Conservation (phyloP, 495 filamentous ascomycete genomes). For the Penicillium subrubescens region DNA sequence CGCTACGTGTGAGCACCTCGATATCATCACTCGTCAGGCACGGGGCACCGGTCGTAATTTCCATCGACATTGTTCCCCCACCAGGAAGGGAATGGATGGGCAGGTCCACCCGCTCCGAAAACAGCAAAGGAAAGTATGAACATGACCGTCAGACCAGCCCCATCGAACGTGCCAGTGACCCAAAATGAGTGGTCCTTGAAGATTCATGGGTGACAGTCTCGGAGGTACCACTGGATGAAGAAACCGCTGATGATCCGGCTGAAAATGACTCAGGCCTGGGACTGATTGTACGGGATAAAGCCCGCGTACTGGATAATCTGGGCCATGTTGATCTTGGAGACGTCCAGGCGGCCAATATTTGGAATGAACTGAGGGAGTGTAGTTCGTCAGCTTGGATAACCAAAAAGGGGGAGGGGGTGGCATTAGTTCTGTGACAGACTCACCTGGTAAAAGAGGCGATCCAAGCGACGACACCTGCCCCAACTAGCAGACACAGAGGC, state of each 20-base stretch:
- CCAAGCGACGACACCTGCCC: slow-evolving; percentile 38
- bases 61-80: slow-evolving; percentile 50
- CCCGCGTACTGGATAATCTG: slow-evolving; percentile 49
- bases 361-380: slow-evolving; percentile 29
- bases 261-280: slow-evolving; percentile 43
- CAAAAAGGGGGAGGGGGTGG: not conserved
- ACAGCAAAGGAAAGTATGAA: slow-evolving; percentile 64
- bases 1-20: not conserved
- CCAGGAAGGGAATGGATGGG: slow-evolving; percentile 42
- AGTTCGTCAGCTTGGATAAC: not conserved
- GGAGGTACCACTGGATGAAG: slow-evolving; percentile 54
- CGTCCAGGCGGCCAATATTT: slow-evolving; percentile 30
- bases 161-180: slow-evolving; percentile 57
- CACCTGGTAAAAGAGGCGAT: slow-evolving; percentile 44
- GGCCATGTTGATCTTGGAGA: slow-evolving; percentile 41
- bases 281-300: slow-evolving; percentile 47
- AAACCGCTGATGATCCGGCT: slow-evolving; percentile 44
- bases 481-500: slow-evolving; percentile 49
- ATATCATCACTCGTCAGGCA: not conserved
- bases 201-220: slow-evolving; percentile 48
- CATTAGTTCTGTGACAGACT: not conserved
- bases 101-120: slow-evolving; percentile 47
- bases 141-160: slow-evolving; percentile 50
- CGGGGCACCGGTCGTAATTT: slow-evolving; percentile 23
- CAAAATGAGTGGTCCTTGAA: slow-evolving; percentile 63